Evolutionary conservation across 495 filamentous ascomycete species (phyloP).

Genomic region (Aspergillus wentii): DNA sequence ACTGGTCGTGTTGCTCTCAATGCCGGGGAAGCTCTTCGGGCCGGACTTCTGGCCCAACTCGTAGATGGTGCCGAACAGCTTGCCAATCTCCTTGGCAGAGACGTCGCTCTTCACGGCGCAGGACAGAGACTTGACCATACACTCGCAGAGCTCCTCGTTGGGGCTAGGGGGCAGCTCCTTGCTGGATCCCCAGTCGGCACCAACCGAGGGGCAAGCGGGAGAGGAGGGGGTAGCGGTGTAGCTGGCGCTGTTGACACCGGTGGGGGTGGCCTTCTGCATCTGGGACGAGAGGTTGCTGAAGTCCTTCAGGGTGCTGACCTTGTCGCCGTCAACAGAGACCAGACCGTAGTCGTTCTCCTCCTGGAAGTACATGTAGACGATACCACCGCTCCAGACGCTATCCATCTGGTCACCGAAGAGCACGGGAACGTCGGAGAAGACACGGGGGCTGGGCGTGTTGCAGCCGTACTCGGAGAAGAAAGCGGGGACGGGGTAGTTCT

Average conservation of each 20-base stretch:
- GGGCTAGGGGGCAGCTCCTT: slow-evolving; percentile 76
- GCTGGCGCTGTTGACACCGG: slow-evolving; percentile 52
- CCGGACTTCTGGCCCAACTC: slow-evolving; percentile 51
- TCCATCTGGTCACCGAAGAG: slow-evolving; percentile 82
- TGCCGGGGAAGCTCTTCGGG: no score
- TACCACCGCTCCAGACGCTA: slow-evolving; percentile 84
- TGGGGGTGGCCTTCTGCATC: slow-evolving; percentile 64
- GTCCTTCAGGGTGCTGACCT: slow-evolving; percentile 60
- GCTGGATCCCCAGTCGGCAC: slow-evolving; percentile 64
- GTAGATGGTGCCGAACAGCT: slow-evolving; percentile 75
- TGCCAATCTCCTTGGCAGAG: slow-evolving; percentile 48
- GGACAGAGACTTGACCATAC: slow-evolving; percentile 72
- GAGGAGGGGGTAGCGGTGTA: slow-evolving; percentile 69
- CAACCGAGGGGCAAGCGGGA: slow-evolving; percentile 65
- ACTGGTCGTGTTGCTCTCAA: slow-evolving; percentile 59
- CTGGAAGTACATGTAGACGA: slow-evolving; percentile 98
- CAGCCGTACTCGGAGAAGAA: slow-evolving; percentile 99
- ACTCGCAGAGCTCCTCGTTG: slow-evolving; percentile 71
- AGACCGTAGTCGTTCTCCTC: slow-evolving; percentile 89
- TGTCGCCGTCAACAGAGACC: slow-evolving; percentile 53
- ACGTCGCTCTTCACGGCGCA: slow-evolving; percentile 61
- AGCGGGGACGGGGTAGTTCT: slow-evolving; percentile 80
- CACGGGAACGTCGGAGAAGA: slow-evolving; percentile 78
- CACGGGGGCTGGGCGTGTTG: slow-evolving; percentile 71
- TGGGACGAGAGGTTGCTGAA: slow-evolving; percentile 69